phyloP scores from a whole-genome alignment of 805 yeast species.

The Cyberlindnera veronae region DNA sequence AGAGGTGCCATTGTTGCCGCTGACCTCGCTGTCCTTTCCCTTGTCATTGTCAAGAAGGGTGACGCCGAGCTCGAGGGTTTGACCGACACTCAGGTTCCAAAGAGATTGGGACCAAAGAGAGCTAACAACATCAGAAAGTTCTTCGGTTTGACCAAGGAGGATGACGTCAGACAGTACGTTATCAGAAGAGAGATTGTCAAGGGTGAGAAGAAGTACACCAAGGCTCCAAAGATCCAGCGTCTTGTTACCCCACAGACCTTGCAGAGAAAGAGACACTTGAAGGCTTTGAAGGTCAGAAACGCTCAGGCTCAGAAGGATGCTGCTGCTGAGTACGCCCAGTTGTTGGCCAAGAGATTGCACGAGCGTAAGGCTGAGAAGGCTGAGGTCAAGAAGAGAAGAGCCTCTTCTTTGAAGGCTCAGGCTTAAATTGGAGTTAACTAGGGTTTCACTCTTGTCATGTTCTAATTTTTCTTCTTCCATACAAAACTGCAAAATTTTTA shows the following conservation, averaged over 20 bases:
- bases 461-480: slow-evolving; percentile 5
- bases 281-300: slow-evolving; percentile 88
- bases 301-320: slow-evolving; percentile 99
- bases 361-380: slow-evolving; percentile 98
- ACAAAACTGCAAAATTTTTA: slow-evolving; percentile 6
- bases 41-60: slow-evolving; percentile 95
- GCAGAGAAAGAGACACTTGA: slow-evolving; percentile 98
- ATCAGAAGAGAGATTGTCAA: slow-evolving; percentile 97
- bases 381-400: slow-evolving; percentile 99
- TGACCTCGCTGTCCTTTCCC: slow-evolving; percentile 93
- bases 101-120: slow-evolving; percentile 99
- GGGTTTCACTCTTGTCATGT: slow-evolving; percentile 5
- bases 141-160: slow-evolving; percentile 92
- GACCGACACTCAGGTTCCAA: slow-evolving; percentile 92
- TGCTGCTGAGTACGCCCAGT: slow-evolving; percentile 99
- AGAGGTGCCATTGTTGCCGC: slow-evolving; percentile 99
- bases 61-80: slow-evolving; percentile 93
- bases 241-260: slow-evolving; percentile 98
- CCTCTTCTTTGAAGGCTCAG: slow-evolving; percentile 88
- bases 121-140: slow-evolving; percentile 99
- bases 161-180: slow-evolving; percentile 70
- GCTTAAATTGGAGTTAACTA: slow-evolving; percentile 10
- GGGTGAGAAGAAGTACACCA: slow-evolving; percentile 98
- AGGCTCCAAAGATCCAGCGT: slow-evolving; percentile 99
- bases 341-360: slow-evolving; percentile 96